Evolutionary conservation across 1,284 basidiomycete genomes (phyloP).

Genomic region (Sporisorium sorghi): DNA sequence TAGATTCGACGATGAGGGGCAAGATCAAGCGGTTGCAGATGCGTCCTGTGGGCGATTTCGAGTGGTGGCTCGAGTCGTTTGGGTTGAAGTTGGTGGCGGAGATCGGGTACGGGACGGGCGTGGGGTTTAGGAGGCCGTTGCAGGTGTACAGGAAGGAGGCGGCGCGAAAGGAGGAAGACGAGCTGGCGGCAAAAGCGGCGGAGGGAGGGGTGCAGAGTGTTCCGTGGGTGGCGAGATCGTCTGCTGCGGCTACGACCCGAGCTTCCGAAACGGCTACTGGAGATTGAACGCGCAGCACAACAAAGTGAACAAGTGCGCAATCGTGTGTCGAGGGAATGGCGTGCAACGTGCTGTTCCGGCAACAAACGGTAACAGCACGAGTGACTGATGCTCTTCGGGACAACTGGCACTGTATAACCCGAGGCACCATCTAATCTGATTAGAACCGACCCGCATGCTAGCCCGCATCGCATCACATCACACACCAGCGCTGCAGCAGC

Average conservation of each 20-base stretch:
- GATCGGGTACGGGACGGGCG: constrained; percentile 18
- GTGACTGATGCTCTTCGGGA: too few relatives aligned
- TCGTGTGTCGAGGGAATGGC: background rate
- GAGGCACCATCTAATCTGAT: constrained; percentile 1
- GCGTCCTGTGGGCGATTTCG: constrained; percentile 36
- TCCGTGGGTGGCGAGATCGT: constrained; percentile 21
- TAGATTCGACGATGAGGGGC: constrained; percentile 14
- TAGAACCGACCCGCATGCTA: background rate
- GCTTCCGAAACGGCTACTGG: too few relatives aligned
- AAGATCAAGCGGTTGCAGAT: constrained; percentile 33
- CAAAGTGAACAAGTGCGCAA: too few relatives aligned
- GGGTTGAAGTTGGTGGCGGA: constrained; percentile 12
- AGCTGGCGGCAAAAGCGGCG: background rate
- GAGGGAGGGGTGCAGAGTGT: background rate
- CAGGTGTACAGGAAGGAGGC: constrained; percentile 25
- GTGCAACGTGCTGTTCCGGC: background rate
- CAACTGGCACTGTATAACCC: too few relatives aligned
- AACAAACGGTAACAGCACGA: background rate
- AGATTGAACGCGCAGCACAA: background rate
- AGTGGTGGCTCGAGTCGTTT: constrained; percentile 27
- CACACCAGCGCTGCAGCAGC: too few relatives aligned
- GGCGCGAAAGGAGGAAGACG: background rate
- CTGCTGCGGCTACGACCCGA: background rate
- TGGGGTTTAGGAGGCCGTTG: constrained; percentile 28
- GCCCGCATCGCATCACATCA: too few relatives aligned